A percentile compares a stretch with the other conserved stretches of the same genome.
phyloP scores from a whole-genome alignment of 768 basidiomycete species.

The Macrolepiota albuminosa region DNA sequence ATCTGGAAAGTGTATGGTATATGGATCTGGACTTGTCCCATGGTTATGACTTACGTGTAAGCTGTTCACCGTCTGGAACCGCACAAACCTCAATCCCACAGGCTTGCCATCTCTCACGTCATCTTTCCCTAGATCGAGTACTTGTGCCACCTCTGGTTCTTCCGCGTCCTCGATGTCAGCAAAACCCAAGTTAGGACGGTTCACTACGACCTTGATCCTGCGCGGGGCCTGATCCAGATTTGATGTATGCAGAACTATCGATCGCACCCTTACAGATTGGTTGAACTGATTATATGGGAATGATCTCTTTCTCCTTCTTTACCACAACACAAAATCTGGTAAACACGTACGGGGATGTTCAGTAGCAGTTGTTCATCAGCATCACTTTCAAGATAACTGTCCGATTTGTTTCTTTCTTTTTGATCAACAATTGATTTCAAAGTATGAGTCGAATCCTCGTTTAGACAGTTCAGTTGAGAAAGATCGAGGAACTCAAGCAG shows the following conservation, averaged over 20 bases:
- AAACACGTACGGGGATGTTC: constrained; percentile 52
- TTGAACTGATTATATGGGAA: constrained; percentile 48
- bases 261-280: constrained; percentile 59
- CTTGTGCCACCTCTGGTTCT: constrained; percentile 50
- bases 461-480: constrained; percentile 63
- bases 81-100: constrained; percentile 56
- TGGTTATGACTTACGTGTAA: constrained; percentile 48
- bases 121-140: constrained; percentile 46
- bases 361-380: constrained; percentile 70
- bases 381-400: constrained; percentile 56
- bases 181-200: constrained; percentile 58
- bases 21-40: background rate
- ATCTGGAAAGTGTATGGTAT: constrained; percentile 35
- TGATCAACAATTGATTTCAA: constrained; percentile 44
- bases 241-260: constrained; percentile 46
- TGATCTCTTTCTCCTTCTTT: background rate
- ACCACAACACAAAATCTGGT: background rate
- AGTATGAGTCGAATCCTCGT: constrained; percentile 50
- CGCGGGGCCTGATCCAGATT: constrained; percentile 46
- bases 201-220: constrained; percentile 56
- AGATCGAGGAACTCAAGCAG: constrained; percentile 55
- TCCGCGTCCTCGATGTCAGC: constrained; percentile 55
- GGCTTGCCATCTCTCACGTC: constrained; percentile 42
- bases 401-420: constrained; percentile 40
- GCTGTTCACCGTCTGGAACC: constrained; percentile 65